Percentiles rank a stretch among this genome's conserved stretches.
Conservation (phyloP, 2,329 filamentous ascomycete genomes). For the Fusarium longipes region DNA sequence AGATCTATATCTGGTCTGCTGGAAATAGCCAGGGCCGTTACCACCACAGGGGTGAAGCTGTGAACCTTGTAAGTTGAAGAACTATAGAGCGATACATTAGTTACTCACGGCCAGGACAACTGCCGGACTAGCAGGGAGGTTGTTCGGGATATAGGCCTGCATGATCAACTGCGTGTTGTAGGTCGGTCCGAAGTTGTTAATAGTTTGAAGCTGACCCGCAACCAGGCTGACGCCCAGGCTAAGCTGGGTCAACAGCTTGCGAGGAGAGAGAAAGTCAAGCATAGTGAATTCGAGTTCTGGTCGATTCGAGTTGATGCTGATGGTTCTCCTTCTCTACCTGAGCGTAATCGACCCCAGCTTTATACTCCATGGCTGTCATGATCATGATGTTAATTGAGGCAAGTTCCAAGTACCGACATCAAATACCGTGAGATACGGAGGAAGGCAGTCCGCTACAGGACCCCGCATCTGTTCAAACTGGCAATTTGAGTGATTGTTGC, state of each 20-base stretch:
- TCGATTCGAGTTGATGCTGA: fast-evolving
- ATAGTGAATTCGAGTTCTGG: not conserved
- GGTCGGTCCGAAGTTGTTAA: slow-evolving; percentile 12
- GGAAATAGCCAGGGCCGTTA: slow-evolving; percentile 63
- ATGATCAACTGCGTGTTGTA: slow-evolving; percentile 2
- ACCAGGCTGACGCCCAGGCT: slow-evolving; percentile 11
- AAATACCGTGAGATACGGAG: slow-evolving; percentile 9
- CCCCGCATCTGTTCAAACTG: not conserved
- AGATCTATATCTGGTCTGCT: slow-evolving; percentile 61
- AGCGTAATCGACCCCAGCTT: not conserved
- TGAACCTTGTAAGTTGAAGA: not conserved
- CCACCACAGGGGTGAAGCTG: slow-evolving; percentile 57
- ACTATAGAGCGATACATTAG: fast-evolving
- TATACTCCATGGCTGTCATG: not conserved
- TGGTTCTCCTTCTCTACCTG: not conserved
- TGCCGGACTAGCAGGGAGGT: slow-evolving; percentile 5
- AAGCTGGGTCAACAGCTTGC: slow-evolving; percentile 11
- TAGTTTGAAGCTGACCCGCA: slow-evolving; percentile 23
- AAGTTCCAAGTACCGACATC: slow-evolving; percentile 6
- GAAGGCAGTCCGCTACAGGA: not conserved
- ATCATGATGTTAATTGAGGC: not conserved
- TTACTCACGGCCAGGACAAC: slow-evolving; percentile 3
- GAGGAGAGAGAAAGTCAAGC: slow-evolving; percentile 5
- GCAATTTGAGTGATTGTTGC: not conserved
- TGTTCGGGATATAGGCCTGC: slow-evolving; percentile 9